Percentiles rank a stretch among this genome's conserved stretches.
phyloP scores from a whole-genome alignment of 2,329 filamentous ascomycete genomes.

The Cercospora janseana region DNA sequence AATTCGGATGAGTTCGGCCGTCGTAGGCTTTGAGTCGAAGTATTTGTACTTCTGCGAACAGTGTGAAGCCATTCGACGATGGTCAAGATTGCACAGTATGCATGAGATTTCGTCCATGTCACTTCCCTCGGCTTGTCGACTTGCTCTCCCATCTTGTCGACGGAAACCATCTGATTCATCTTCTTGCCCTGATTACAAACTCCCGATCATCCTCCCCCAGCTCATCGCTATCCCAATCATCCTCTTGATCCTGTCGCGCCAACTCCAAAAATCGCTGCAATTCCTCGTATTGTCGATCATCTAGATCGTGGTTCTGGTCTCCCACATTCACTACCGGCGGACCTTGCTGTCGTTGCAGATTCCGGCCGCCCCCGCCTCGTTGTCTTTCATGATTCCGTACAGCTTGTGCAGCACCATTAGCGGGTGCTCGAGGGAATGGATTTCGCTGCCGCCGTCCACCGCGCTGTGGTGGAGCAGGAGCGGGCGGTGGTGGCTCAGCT shows the following conservation, averaged over 20 bases:
- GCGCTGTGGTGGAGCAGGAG: conserved; percentile 10
- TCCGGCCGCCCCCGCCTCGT: conserved; percentile 14
- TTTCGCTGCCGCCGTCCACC: conserved; percentile 26
- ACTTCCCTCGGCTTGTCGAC: not conserved
- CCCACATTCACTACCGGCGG: conserved; percentile 15
- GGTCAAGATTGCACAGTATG: no score
- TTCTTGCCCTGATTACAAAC: conserved; percentile 28
- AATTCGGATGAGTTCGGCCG: no score
- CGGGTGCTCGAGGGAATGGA: conserved; percentile 28
- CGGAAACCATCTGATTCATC: conserved; percentile 3
- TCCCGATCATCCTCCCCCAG: conserved; percentile 43
- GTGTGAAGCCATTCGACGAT: no score
- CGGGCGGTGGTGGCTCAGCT: not conserved
- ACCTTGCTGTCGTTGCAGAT: conserved; percentile 15
- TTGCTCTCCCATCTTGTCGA: not conserved
- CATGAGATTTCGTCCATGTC: no score
- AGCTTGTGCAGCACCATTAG: conserved; percentile 23
- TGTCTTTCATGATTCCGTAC: conserved; percentile 24
- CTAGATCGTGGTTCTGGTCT: conserved; percentile 21
- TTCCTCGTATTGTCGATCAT: conserved; percentile 34
- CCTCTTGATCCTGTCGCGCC: conserved; percentile 54
- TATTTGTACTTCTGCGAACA: no score
- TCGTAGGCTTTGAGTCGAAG: no score
- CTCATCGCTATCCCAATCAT: conserved; percentile 61
- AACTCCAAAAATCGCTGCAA: conserved; percentile 54